phyloP scores from a whole-genome alignment of 192 early-diverging fungal species.

The Rhizophlyctis rosea region DNA sequence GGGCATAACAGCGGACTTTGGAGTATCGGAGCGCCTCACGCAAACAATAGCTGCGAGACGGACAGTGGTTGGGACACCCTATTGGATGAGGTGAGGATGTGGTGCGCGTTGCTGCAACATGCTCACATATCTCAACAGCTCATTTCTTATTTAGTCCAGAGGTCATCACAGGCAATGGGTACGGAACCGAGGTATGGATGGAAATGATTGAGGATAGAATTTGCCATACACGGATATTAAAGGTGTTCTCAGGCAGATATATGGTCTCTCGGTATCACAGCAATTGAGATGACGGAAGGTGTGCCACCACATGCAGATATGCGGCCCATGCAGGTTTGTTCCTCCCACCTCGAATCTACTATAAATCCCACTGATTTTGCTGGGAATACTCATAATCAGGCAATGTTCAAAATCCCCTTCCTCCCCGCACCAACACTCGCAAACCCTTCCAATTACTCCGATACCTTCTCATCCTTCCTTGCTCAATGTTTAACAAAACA shows the following conservation, averaged over 20 bases:
- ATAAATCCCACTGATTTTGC: background rate
- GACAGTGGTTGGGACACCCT: constrained; percentile 46
- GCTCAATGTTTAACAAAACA: constrained; percentile 38
- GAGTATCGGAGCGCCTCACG: constrained; percentile 33
- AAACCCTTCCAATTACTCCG: constrained; percentile 7
- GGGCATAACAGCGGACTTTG: constrained; percentile 37
- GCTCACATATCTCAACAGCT: constrained; percentile 50
- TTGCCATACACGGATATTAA: too few species aligned
- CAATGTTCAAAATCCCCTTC: constrained; percentile 50
- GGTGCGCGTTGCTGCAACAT: constrained; percentile 19
- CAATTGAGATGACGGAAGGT: constrained; percentile 58
- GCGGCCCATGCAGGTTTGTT: constrained; percentile 38
- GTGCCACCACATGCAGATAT: constrained; percentile 46
- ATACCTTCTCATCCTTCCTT: constrained; percentile 36
- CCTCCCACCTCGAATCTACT: background rate
- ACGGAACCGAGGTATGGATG: constrained; percentile 47
- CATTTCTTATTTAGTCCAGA: constrained; percentile 67
- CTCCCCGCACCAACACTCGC: constrained; percentile 36
- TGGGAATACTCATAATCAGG: constrained; percentile 7
- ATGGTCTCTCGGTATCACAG: constrained; percentile 61
- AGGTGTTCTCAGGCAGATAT: too few species aligned
- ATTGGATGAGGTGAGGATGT: constrained; percentile 30
- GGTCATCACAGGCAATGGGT: constrained; percentile 46
- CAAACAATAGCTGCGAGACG: constrained; percentile 15
- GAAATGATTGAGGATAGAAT: too few species aligned